Percentiles rank a stretch among this genome's conserved stretches.
Conservation (phyloP, 805 yeast species). For the Nakazawaea holstii region DNA sequence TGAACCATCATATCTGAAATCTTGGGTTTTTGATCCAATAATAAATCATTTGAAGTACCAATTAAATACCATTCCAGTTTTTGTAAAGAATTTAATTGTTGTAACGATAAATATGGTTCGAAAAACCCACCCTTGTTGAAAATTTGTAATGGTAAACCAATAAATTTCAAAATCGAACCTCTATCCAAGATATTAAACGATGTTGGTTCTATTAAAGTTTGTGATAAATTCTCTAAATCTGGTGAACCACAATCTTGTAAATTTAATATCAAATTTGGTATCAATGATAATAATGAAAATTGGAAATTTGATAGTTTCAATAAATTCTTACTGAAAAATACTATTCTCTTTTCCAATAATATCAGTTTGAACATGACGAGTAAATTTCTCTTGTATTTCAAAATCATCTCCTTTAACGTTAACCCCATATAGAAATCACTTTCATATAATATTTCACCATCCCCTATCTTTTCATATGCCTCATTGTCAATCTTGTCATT, state of each 20-base stretch:
- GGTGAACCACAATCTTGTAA: conserved; percentile 82
- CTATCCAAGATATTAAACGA: conserved; percentile 76
- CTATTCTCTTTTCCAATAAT: conserved; percentile 64
- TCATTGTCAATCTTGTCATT: conserved; percentile 3
- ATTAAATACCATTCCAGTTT: conserved; percentile 58
- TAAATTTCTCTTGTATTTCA: conserved; percentile 51
- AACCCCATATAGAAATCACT: conserved; percentile 69
- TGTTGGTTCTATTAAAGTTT: conserved; percentile 49
- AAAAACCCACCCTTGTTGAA: conserved; percentile 86
- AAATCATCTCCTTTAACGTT: conserved; percentile 59
- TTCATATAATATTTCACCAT: conserved; percentile 33
- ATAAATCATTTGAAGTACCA: conserved; percentile 84
- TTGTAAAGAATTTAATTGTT: conserved; percentile 73
- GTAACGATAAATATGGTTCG: conserved; percentile 91
- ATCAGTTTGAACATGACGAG: conserved; percentile 72
- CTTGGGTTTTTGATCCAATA: conserved; percentile 57
- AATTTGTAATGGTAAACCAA: conserved; percentile 83
- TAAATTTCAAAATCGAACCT: conserved; percentile 65
- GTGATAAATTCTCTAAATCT: conserved; percentile 43
- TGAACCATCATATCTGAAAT: conserved; percentile 70
- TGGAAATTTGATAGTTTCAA: conserved; percentile 79
- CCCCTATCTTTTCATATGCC: background rate
- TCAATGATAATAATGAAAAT: conserved; percentile 74
- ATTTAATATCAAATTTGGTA: conserved; percentile 73
- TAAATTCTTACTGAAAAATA: conserved; percentile 76